Conservation (phyloP, 805 yeast species). For the Torulaspora delbrueckii region DNA sequence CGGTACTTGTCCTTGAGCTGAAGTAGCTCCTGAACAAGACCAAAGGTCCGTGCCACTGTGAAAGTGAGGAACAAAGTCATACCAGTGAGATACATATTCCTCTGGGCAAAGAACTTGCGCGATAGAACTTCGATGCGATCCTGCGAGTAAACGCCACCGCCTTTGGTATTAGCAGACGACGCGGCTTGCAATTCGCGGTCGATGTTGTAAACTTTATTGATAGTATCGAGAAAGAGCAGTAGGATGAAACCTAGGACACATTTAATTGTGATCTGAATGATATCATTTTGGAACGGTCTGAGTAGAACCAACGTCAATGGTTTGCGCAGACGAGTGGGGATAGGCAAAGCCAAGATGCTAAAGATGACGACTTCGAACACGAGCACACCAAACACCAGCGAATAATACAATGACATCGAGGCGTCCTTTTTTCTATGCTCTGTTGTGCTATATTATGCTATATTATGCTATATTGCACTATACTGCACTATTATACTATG, state of each 20-base stretch:
- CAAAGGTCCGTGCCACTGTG: conserved; percentile 78
- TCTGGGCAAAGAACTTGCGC: conserved; percentile 88
- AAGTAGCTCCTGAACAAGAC: conserved; percentile 69
- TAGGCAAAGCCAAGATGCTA: conserved; percentile 75
- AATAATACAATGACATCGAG: conserved; percentile 31
- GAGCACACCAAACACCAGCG: conserved; percentile 65
- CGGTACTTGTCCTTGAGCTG: conserved; percentile 56
- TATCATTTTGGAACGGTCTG: conserved; percentile 64
- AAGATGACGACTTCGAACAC: conserved; percentile 74
- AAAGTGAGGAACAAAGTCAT: conserved; percentile 87
- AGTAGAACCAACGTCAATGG: conserved; percentile 58
- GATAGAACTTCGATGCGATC: conserved; percentile 85
- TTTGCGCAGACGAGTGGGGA: conserved; percentile 70
- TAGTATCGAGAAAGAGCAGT: conserved; percentile 80
- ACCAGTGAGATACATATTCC: conserved; percentile 94
- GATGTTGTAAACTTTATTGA: conserved; percentile 73
- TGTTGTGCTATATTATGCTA: too few relatives aligned
- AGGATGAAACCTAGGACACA: conserved; percentile 80
- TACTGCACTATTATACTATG: too few relatives aligned
- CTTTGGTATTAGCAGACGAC: conserved; percentile 23
- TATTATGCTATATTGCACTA: too few relatives aligned
- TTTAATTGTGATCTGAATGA: conserved; percentile 70
- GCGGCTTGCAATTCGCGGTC: conserved; percentile 50
- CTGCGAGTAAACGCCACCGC: conserved; percentile 35
- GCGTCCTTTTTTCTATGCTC: too few relatives aligned